Evolutionary conservation across 116 monocot species (phyloP), one percentile per base, ranked within the genome.

Genomic region (Trichopus zeylanicus): DNA sequence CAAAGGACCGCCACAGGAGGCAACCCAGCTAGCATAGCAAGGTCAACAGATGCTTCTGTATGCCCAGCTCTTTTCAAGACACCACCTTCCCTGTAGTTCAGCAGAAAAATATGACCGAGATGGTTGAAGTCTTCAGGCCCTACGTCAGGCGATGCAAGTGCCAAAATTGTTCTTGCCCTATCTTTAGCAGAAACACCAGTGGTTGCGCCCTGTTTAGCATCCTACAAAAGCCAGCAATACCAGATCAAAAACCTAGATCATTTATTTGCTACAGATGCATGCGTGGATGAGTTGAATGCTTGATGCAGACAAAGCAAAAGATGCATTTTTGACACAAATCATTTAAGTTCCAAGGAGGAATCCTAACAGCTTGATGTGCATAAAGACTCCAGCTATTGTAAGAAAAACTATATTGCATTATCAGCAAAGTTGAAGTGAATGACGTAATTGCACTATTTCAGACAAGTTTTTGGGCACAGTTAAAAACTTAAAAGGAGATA

Each of bases 151-250:
- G 87, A 90, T 64, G 95, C 73, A 69, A 95, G 89, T 68, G 83
- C 69, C 33, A 75, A 24, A 56, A 95, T 51, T 26, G 95, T 95
- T 21, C 57, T 72, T 69, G 95, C 81, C 59, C 95, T 78, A 68
- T 95, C 95, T 77, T 79, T 95, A 31, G 95, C 95, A 62, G 95
- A 95, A 57, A 95, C 95, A 29, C 95, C 95, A 24, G 95, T 95
- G 24, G 87, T 95, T 52, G 95, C 90, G 32, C 90, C 95, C 30
- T 73, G 69, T 72, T 90, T 95, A 51, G 84, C 95, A 84, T 95
- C 95, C 95, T 95, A 56, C 35, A 37, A 38, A 60, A 63, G 23
- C 23, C 18, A 13, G 6, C 19, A 4, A 4, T 42, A 16, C n/a
- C 18, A n/a, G 42, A 42, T n/a, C n/a, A 1, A 42, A 39, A 42